Conservation (phyloP, 2,329 filamentous ascomycete genomes). For the Clonostachys byssicola region DNA sequence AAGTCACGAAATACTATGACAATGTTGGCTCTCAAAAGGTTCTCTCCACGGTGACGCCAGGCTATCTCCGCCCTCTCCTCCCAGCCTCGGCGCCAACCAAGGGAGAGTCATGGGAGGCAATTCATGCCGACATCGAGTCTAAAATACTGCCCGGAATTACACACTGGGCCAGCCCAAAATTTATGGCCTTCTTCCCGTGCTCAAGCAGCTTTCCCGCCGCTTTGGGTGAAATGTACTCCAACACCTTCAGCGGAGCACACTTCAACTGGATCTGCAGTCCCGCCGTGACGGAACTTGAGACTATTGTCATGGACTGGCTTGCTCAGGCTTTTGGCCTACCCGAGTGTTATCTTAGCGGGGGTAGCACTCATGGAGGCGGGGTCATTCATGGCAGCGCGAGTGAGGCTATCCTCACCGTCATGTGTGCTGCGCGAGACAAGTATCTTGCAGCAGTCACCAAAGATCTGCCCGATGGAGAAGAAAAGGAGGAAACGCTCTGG, state of each 20-base stretch:
- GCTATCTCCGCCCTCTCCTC: constrained; percentile 79
- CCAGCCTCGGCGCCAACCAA: constrained; percentile 61
- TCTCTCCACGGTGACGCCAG: constrained; percentile 73
- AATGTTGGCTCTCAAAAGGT: constrained; percentile 67
- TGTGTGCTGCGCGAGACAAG: constrained; percentile 83
- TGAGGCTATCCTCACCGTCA: constrained; percentile 80
- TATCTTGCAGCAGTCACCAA: constrained; percentile 61
- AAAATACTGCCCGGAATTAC: constrained; percentile 91
- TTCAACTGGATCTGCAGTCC: constrained; percentile 98
- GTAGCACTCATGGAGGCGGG: constrained; percentile 70
- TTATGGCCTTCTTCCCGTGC: constrained; percentile 94
- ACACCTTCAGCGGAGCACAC: constrained; percentile 81
- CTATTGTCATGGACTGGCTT: constrained; percentile 88
- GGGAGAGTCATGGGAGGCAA: constrained; percentile 71
- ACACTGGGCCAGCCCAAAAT: constrained; percentile 92
- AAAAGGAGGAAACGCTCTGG: constrained; percentile 67
- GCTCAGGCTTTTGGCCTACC: constrained; percentile 73
- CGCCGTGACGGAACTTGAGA: constrained; percentile 89
- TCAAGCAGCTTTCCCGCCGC: constrained; percentile 79
- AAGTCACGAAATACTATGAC: constrained; percentile 83
- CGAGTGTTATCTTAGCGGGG: constrained; percentile 66
- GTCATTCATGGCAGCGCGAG: constrained; percentile 93
- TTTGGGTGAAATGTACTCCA: constrained; percentile 87
- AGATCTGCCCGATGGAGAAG: constrained; percentile 44
- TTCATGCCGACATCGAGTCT: constrained; percentile 76